Base-by-base conservation (phyloP, 2,329 filamentous ascomycete genomes). In the Trichophyton rubrum region DNA sequence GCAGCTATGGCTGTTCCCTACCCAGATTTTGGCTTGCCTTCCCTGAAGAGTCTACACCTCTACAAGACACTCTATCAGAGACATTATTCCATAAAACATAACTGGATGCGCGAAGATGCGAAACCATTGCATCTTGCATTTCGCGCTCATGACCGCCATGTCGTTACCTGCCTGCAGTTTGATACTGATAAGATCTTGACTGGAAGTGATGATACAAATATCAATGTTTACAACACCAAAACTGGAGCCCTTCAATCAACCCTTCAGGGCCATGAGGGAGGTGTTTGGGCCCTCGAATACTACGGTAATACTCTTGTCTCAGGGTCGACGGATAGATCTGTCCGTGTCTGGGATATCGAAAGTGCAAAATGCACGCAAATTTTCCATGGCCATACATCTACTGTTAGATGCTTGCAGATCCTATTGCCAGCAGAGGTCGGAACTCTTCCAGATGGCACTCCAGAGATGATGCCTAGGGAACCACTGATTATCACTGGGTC, bases 301-400 rank as follows among this genome's bases (percentile, higher is more conserved):
- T 87, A 96, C 70, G 92, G 91, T 58, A 96, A 97, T 70, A 90
- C 89, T 15, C 78, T 99, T 20, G 93, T 99, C 1, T 99, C 93
- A 15, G 93, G 93, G 1, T 96, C 91, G 5, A 99, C 93, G 0
- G 93, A 99, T 74, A 82, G 93, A 55, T 95, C 93, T 9, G 93
- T 99, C n/a, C 85, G 93, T n/a, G 92, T 99, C 0, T 99, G 93
- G 93, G 92, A 99, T 71, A 96, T 99, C 64, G 90, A 95, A 69
- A 87, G 87, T 67, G 93, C 91, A 0, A 83, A 88, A 53, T 96
- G 92, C 73, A 92, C 91, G 9, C 93, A 99, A 71, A 87, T 96
- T 0, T 99, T 99, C 71, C 91, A 96, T 70, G 95, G 93, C 0
- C 93, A 99, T 71, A 99, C 93, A 8, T 97, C 92, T 47, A 99